These are phyloP conservation scores for Cylindrotheca fusiformis DNA, from an alignment of 108 stramenopile species.

Conservation along the genomic window DNA sequence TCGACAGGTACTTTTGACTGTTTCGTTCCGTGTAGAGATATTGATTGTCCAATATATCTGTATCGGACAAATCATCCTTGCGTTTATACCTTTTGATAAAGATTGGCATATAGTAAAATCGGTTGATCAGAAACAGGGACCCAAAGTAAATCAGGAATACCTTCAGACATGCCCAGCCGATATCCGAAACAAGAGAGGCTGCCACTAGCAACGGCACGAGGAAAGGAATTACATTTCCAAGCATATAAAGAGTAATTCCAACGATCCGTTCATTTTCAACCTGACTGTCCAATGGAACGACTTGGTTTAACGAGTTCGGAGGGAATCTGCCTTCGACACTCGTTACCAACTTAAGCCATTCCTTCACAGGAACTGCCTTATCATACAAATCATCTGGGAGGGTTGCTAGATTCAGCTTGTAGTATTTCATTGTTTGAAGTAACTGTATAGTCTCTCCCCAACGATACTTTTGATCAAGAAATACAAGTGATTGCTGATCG, in stretches of 20 bases:
- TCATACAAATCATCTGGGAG: slow-evolving; percentile 54
- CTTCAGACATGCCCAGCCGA: slow-evolving; percentile 13
- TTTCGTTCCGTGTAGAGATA: slow-evolving; percentile 69
- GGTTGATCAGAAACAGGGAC: slow-evolving; percentile 21
- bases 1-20: slow-evolving; percentile 46
- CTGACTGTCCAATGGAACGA: slow-evolving; percentile 24
- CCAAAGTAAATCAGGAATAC: slow-evolving; percentile 26
- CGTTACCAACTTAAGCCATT: slow-evolving; percentile 42
- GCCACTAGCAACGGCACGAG: slow-evolving; percentile 32
- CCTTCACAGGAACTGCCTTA: slow-evolving; percentile 31
- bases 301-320: slow-evolving; percentile 30
- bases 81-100: slow-evolving; percentile 46
- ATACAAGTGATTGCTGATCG: too few relatives aligned
- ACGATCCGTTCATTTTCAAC: slow-evolving; percentile 61
- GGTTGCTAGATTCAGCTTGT: slow-evolving; percentile 45
- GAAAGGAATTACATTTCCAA: slow-evolving; percentile 62
- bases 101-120: slow-evolving; percentile 30
- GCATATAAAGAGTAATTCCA: slow-evolving; percentile 60
- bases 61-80: slow-evolving; percentile 6
- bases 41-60: slow-evolving; percentile 45
- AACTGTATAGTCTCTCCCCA: too few relatives aligned
- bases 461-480: too few relatives aligned
- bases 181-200: slow-evolving; percentile 13
- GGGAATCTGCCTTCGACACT: slow-evolving; percentile 29
- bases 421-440: slow-evolving; percentile 31